These are phyloP conservation scores for Acacia acuminata DNA, from an alignment of 306 rosid genomes.

Conservation along the genomic window DNA sequence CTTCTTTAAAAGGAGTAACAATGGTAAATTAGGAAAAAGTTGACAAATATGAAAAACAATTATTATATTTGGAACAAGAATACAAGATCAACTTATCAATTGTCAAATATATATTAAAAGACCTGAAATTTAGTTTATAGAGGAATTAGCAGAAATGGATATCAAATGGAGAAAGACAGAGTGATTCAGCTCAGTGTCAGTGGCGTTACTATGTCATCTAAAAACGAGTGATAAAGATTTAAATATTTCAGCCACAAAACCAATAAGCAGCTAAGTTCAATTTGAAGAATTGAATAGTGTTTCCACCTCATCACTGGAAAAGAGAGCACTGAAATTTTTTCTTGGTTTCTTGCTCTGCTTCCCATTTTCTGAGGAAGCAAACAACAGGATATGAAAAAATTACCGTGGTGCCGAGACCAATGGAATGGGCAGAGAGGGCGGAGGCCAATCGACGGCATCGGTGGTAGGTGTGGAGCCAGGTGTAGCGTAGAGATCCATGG, in stretches of 20 bases:
- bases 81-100: too few relatives aligned
- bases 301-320: background rate
- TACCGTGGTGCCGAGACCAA: slow-evolving; percentile 80
- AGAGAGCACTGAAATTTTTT: background rate
- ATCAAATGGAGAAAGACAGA: background rate
- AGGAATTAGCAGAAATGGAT: background rate
- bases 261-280: background rate
- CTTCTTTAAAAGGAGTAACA: too few relatives aligned
- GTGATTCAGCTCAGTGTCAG: background rate
- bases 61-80: too few relatives aligned
- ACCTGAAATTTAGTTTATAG: background rate
- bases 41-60: too few relatives aligned
- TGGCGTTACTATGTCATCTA: background rate
- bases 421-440: slow-evolving; percentile 61
- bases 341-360: background rate
- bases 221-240: background rate
- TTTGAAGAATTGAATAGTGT: background rate
- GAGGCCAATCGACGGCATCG: slow-evolving; percentile 91
- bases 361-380: background rate
- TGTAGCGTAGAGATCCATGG: slow-evolving; percentile 78
- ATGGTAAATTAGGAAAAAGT: too few relatives aligned
- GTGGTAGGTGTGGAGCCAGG: slow-evolving; percentile 80
- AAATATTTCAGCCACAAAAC: background rate
- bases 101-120: too few relatives aligned
- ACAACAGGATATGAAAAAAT: background rate